Evolutionary conservation across 371 early-diverging fungal species (phyloP).

Genomic region (Rhizopus stolonifer): DNA sequence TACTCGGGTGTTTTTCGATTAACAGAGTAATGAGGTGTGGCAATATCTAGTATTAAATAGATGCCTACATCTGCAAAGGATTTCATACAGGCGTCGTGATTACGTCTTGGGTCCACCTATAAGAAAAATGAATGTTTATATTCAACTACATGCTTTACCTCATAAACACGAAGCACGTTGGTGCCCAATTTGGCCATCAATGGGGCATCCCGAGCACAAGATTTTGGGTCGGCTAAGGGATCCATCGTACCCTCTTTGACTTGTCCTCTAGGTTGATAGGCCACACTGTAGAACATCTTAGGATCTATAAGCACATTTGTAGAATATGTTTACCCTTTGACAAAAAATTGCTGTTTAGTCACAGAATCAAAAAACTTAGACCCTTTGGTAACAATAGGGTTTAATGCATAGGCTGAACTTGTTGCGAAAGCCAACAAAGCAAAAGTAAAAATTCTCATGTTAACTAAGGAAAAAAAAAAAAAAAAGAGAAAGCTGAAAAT

Average conservation of each 20-base stretch:
- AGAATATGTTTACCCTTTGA: constrained; percentile 59
- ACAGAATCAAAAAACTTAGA: constrained; percentile 71
- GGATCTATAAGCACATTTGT: background rate
- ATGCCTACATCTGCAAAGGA: constrained; percentile 66
- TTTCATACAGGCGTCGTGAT: constrained; percentile 80
- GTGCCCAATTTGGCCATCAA: constrained; percentile 68
- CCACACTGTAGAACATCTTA: constrained; percentile 39
- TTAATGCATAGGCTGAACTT: constrained; percentile 34
- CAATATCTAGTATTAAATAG: constrained; percentile 72
- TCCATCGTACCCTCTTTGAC: constrained; percentile 36
- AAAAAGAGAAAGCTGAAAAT: background rate
- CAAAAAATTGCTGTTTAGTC: constrained; percentile 73
- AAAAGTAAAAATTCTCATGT: constrained; percentile 11
- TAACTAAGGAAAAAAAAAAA: background rate
- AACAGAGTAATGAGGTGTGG: constrained; percentile 62
- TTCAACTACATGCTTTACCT: constrained; percentile 39
- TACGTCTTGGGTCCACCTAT: constrained; percentile 58
- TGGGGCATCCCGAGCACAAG: constrained; percentile 68
- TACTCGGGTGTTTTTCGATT: constrained; percentile 71
- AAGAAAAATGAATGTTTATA: background rate
- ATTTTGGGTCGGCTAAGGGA: constrained; percentile 61
- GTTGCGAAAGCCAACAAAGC: constrained; percentile 3
- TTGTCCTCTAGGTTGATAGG: constrained; percentile 70
- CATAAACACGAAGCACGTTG: constrained; percentile 80
- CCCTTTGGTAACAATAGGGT: constrained; percentile 69